Evolutionary conservation across 805 yeast species (phyloP).

Genomic region (Ogataea nakhonphanomensis): DNA sequence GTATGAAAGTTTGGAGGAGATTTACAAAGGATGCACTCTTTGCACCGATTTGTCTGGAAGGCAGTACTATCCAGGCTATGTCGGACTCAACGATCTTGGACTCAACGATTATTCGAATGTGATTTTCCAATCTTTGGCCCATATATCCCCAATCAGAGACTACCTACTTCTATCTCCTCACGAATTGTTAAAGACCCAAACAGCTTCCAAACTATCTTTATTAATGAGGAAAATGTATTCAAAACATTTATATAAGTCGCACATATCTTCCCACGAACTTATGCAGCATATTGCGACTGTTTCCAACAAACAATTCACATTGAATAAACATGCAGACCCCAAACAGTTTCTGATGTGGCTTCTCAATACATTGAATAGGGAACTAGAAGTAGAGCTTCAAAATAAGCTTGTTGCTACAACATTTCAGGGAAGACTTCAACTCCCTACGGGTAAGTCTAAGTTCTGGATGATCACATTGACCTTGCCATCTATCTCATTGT

Average conservation of each 20-base stretch:
- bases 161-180: conserved; percentile 34
- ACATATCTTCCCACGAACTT: conserved; percentile 67
- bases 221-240: conserved; percentile 66
- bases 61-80: conserved; percentile 56
- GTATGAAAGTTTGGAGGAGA: conserved; percentile 36
- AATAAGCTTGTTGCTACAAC: conserved; percentile 31
- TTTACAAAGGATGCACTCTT: conserved; percentile 25
- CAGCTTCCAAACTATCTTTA: conserved; percentile 43
- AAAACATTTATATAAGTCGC: conserved; percentile 50
- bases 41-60: conserved; percentile 43
- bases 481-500: conserved; percentile 55
- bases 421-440: conserved; percentile 52
- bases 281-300: conserved; percentile 43
- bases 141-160: conserved; percentile 49
- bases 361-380: conserved; percentile 42
- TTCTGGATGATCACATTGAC: conserved; percentile 59
- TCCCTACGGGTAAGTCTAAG: conserved; percentile 25
- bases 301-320: conserved; percentile 42
- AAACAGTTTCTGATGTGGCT: conserved; percentile 59
- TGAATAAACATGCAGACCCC: conserved; percentile 46
- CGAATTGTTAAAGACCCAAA: conserved; percentile 29
- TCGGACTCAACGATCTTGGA: conserved; percentile 58
- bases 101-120: conserved; percentile 56
- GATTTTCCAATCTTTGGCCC: conserved; percentile 52
- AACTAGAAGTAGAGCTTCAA: conserved; percentile 19